Evolutionary conservation across 305 asterid species (phyloP).

Genomic region (Fraxinus angustifolia): DNA sequence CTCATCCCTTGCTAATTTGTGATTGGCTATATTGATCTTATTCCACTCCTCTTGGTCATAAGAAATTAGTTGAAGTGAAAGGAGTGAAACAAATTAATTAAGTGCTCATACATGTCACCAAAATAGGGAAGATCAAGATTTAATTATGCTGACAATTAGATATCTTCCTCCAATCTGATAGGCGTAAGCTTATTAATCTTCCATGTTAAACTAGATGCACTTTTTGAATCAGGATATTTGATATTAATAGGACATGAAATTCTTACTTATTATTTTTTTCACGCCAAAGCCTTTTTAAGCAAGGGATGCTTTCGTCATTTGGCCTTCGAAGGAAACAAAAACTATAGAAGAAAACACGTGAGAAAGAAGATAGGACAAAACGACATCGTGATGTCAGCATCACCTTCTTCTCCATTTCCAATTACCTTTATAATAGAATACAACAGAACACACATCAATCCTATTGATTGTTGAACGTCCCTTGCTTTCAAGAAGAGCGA

Average conservation of each 20-base stretch:
- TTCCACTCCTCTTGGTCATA: background rate
- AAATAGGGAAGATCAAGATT: background rate
- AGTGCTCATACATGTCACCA: background rate
- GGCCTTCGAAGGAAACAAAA: background rate
- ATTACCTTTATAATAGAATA: constrained; percentile 5
- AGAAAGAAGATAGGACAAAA: constrained; percentile 9
- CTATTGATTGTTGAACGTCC: background rate
- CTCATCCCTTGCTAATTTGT: background rate
- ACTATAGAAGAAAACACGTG: background rate
- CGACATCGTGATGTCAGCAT: constrained; percentile 7
- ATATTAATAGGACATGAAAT: background rate
- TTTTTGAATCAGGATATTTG: background rate
- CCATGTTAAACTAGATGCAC: background rate
- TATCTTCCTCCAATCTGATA: background rate
- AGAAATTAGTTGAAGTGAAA: background rate
- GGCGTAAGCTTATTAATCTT: background rate
- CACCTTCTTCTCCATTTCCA: constrained; percentile 17
- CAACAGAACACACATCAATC: constrained; percentile 8
- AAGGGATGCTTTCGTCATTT: background rate
- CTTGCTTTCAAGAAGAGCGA: constrained; percentile 6
- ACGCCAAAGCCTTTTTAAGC: background rate
- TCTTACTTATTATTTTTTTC: background rate
- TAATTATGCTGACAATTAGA: background rate
- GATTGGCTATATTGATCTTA: background rate
- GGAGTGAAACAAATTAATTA: background rate